Percentiles rank a stretch among this genome's conserved stretches.
phyloP scores from a whole-genome alignment of 2,329 filamentous ascomycete species.

The Arthrobotrys sphaeroides region DNA sequence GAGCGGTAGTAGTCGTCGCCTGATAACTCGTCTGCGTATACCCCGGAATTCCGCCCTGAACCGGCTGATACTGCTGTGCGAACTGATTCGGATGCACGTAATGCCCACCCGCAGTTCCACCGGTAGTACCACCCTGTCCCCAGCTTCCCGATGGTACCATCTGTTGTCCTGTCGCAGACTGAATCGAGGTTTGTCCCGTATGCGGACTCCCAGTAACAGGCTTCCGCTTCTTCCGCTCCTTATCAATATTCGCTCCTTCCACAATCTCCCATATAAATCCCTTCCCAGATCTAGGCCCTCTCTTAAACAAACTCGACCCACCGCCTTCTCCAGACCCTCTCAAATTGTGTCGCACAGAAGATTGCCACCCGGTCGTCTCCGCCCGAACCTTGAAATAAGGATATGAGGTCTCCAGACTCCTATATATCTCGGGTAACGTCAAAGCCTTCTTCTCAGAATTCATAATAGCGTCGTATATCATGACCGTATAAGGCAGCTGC shows the following conservation, averaged over 20 bases:
- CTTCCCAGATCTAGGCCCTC: constrained; percentile 67
- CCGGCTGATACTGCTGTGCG: constrained; percentile 37
- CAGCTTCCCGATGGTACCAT: constrained; percentile 34
- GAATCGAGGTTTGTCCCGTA: constrained; percentile 11
- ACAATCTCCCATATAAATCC: constrained; percentile 69
- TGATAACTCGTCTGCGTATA: constrained; percentile 20
- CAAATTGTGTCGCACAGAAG: constrained; percentile 72
- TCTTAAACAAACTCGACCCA: constrained; percentile 68
- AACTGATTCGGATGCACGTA: constrained; percentile 17
- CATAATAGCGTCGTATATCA: constrained; percentile 69
- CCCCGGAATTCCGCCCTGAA: not conserved
- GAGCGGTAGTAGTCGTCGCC: too few species aligned
- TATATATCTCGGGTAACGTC: constrained; percentile 70
- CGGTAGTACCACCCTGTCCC: constrained; percentile 1
- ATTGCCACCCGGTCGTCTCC: constrained; percentile 70
- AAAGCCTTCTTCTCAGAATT: constrained; percentile 65
- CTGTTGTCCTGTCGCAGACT: not conserved
- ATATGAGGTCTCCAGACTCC: constrained; percentile 68
- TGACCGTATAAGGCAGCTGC: constrained; percentile 67
- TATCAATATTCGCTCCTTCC: constrained; percentile 67
- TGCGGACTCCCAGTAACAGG: constrained; percentile 31
- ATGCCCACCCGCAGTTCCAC: constrained; percentile 6
- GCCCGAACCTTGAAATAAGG: constrained; percentile 69
- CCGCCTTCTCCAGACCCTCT: constrained; percentile 58
- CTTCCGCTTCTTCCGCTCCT: constrained; percentile 65